Evolutionary conservation across 148 eudicot genomes (phyloP), one percentile per base, ranked within the genome.

Genomic region (Rhododendron williamsianum): DNA sequence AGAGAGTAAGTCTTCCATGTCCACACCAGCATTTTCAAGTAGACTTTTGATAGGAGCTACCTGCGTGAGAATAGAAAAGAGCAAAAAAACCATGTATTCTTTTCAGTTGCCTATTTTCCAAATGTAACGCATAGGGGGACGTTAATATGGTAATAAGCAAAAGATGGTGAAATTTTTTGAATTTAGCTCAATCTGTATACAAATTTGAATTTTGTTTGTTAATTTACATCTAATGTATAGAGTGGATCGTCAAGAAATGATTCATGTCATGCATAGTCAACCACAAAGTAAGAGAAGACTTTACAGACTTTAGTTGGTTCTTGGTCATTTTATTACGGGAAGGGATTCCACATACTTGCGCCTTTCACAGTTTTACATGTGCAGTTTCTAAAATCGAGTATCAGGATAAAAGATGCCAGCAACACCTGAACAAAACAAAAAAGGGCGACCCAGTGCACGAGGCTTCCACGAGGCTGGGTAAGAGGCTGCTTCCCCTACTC

Each of bases 1-100:
- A 56, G 91, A 36, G 36, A 94, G 89, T 65, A 74, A 9, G 46
- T 93, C 84, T 58, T 86, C 81, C 76, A 92, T 88, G 65, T 87
- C 87, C 35, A 78, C 78, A 72, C 89, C 88, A 25, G 78, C 86
- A 35, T 83, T 67, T 51, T 89, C 85, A 49, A 96, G 86, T 78
- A 81, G 67, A 78, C 84, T 85, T 72, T 84, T 76, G 56, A 80
- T 63, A 10, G 95, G 93, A 38, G 56, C 80, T 67, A 93, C 92
- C 95, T 93, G 91, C 86, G 83, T 45, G 19, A n/a, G 13, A 52
- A 18, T 33, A 1, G 11, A 46, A 82, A 82, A 33, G 3, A 82
- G 6, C 33, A 27, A 49, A 27, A 27, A 72, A 4, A 69, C 36
- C n/a, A 6, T 16, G 15, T 6, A 19, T 16, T 5, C 15, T 6